Base-by-base conservation (phyloP, 352 stramenopile species). In the Aphanomyces euteiches region DNA sequence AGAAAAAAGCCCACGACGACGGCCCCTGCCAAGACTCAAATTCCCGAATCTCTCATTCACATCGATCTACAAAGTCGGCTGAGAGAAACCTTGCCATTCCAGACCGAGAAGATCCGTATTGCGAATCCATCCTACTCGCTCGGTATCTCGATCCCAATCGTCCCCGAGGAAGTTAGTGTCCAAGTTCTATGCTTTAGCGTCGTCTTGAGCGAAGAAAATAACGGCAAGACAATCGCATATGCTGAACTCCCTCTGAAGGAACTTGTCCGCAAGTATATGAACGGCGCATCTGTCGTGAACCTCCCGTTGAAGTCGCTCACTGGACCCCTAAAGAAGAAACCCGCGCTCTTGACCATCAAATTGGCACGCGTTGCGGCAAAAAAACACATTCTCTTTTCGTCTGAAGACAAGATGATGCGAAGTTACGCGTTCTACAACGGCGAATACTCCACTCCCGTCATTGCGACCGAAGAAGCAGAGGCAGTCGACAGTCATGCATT, bases 381-480 rank as follows among this genome's bases (percentile, higher is more conserved):
- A 39, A 7, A 19, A 17, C 64, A 70, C 21, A 21, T 39, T 7
- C 47, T 70, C 15, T 50, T 70, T 21, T 15, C 6, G n/a, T 47
- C 64, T 8, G 43, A 70, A 37, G 64, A 70, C 54, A 70, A 54
- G 36, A 70, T 70, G 64, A 70, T 70, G 64, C 48, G 64, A 0
- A 61, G 17, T 13, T 70, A 70, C 38, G 64, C 64, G 6, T 70
- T 70, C 40, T 70, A 70, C 54, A 70, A 70, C 54, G 64, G 64
- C 48, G 64, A 70, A 34, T 70, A 70, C 54, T 70, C 64, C 13
- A 70, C 64, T 10, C 64, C 64, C 8, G 53, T 70, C 12, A 45
- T 70, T 12, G 64, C 64, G 37, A 70, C 64, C 36, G 64, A 70
- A 41, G 64, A 70, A 21, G 64, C 53, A 7, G 47, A 41, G 10